phyloP scores from a whole-genome alignment of 2,329 filamentous ascomycete species.

The Fonsecaea erecta region DNA sequence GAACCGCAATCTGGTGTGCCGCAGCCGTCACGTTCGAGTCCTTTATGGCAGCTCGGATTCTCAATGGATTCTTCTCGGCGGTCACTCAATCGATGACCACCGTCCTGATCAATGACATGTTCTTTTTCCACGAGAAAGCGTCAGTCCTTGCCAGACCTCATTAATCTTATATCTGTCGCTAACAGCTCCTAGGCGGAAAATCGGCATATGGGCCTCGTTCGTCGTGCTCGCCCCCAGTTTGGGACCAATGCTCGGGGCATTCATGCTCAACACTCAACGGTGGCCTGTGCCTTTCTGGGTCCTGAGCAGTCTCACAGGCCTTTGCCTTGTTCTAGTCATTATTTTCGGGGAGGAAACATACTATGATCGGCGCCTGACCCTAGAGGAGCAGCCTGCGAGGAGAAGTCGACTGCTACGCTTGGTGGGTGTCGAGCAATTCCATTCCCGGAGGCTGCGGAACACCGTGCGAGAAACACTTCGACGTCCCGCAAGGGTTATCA shows the following conservation, averaged over 20 bases:
- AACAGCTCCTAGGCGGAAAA: slow-evolving; percentile 37
- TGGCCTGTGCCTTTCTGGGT: slow-evolving; percentile 46
- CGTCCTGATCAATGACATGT: slow-evolving; percentile 50
- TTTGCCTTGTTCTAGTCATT: slow-evolving; percentile 42
- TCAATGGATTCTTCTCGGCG: slow-evolving; percentile 51
- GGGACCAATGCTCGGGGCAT: slow-evolving; percentile 38
- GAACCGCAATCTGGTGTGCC: slow-evolving; percentile 50
- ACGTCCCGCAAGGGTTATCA: slow-evolving; percentile 43
- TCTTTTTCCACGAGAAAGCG: slow-evolving; percentile 44
- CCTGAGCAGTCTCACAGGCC: slow-evolving; percentile 31
- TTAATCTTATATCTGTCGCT: background rate
- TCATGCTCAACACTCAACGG: slow-evolving; percentile 43
- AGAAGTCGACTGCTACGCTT: slow-evolving; percentile 37
- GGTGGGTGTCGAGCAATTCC: slow-evolving; percentile 36
- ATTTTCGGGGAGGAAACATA: slow-evolving; percentile 45
- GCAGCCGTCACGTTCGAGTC: slow-evolving; percentile 50
- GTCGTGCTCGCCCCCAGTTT: slow-evolving; percentile 40
- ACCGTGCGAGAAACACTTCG: slow-evolving; percentile 42
- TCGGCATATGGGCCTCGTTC: slow-evolving; percentile 45
- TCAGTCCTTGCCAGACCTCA: background rate
- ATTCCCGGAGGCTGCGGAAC: slow-evolving; percentile 37
- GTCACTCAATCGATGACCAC: slow-evolving; percentile 48
- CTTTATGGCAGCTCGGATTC: slow-evolving; percentile 50
- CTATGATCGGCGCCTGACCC: slow-evolving; percentile 40
- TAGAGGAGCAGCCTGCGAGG: slow-evolving; percentile 26